Percentiles rank a stretch among this genome's conserved stretches.
Evolutionary conservation across 2,329 filamentous ascomycete species (phyloP).

Genomic region (Endocalyx cinctus): DNA sequence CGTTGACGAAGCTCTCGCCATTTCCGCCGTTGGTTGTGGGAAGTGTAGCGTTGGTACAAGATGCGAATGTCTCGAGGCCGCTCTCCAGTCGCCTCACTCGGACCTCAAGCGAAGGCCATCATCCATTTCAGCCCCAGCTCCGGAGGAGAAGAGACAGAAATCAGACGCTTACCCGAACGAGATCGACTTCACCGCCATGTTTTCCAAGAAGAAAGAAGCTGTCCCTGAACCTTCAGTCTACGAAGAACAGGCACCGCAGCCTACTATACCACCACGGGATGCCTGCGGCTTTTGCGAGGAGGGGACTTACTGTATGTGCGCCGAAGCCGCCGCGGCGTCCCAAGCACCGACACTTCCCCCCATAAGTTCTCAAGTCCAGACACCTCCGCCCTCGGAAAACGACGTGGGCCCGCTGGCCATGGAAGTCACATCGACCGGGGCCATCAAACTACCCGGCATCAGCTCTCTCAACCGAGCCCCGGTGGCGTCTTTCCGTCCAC

Average conservation of each 20-base stretch:
- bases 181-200: slow-evolving; percentile 69
- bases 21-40: slow-evolving; percentile 55
- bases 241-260: slow-evolving; percentile 24
- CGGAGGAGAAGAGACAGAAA: slow-evolving; percentile 53
- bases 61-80: slow-evolving; percentile 57
- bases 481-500: slow-evolving; percentile 15
- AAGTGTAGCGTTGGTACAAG: slow-evolving; percentile 59
- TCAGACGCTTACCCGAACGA: slow-evolving; percentile 52
- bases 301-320: slow-evolving; percentile 77
- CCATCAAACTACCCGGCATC: slow-evolving; percentile 53
- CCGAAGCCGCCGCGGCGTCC: slow-evolving; percentile 42
- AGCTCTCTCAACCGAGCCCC: slow-evolving; percentile 27
- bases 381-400: slow-evolving; percentile 57
- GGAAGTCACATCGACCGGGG: slow-evolving; percentile 56
- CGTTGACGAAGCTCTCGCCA: slow-evolving; percentile 53
- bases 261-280: slow-evolving; percentile 50
- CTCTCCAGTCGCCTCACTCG: slow-evolving; percentile 30
- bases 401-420: slow-evolving; percentile 53
- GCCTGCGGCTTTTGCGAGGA: slow-evolving; percentile 80
- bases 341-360: slow-evolving; percentile 34
- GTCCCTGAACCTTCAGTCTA: slow-evolving; percentile 21
- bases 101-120: slow-evolving; percentile 46
- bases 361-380: slow-evolving; percentile 46
- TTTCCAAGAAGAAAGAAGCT: slow-evolving; percentile 43
- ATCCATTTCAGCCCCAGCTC: slow-evolving; percentile 37